These are phyloP conservation scores for Cenchrus fungigraminus DNA, from an alignment of 176 grass and related monocot species.

Conservation along the genomic window DNA sequence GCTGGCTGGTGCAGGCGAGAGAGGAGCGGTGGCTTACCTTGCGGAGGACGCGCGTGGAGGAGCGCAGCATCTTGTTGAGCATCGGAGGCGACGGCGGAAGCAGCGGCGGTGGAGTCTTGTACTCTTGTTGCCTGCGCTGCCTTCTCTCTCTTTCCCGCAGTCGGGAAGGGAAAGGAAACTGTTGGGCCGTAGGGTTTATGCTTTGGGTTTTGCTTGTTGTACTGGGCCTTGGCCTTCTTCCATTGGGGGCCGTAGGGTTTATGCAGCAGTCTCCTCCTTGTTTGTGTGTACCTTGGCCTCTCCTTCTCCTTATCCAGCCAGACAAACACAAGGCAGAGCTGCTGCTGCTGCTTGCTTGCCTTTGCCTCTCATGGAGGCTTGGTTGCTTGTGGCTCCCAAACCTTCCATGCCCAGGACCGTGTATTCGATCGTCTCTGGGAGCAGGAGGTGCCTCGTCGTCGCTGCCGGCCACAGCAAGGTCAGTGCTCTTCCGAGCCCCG, in stretches of 20 bases:
- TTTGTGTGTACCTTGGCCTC: too few species aligned
- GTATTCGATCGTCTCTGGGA: not conserved
- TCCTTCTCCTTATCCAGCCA: not conserved
- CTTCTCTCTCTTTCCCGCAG: not conserved
- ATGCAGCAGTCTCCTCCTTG: too few species aligned
- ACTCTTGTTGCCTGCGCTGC: not conserved
- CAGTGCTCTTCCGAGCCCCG: too few species aligned
- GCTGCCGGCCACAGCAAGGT: conserved; percentile 9
- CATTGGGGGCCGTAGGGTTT: too few species aligned
- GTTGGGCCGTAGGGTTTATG: conserved; percentile 40
- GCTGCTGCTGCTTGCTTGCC: not conserved
- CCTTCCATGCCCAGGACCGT: not conserved
- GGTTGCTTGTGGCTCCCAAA: conserved; percentile 34
- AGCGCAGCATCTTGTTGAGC: conserved; percentile 45
- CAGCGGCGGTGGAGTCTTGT: not conserved
- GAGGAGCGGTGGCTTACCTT: conserved; percentile 6
- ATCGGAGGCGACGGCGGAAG: not conserved
- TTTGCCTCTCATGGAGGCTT: conserved; percentile 33
- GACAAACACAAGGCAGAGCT: not conserved
- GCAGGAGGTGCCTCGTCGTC: not conserved
- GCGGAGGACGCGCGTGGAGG: conserved; percentile 44
- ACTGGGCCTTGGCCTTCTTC: not conserved
- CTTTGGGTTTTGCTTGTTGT: not conserved
- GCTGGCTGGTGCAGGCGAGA: not conserved
- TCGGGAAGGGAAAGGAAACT: not conserved